Base-by-base conservation (phyloP, 768 basidiomycete genomes). In the Amanita rubescens region DNA sequence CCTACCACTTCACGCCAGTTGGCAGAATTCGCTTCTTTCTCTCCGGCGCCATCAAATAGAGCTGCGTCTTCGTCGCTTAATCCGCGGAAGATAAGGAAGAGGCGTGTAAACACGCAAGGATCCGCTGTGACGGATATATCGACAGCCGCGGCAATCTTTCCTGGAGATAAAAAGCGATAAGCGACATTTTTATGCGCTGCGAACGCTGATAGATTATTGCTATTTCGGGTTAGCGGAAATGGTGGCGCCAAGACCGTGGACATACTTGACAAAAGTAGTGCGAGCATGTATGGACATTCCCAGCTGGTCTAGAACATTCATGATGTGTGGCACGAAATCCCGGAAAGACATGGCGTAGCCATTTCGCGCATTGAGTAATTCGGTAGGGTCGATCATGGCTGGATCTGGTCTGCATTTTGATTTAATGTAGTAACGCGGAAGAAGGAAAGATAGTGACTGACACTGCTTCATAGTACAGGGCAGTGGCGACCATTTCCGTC, bases 21-120 rank as follows among this genome's bases (percentile, higher is more conserved):
- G 60, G 78, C 77, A 9, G 74, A 69, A 57, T 88, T 87, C 27
- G 90, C 90, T 65, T 91, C 90, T 68, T 92, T 92, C 70, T 90
- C 90, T 10, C 90, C 88, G 2, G 88, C 82, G 17, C 80, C 84
- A 5, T 82, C 80, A 64, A 91, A 91, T 37, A 81, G 64, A 17
- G 79, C 79, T 53, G 88, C 70, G 57, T 93, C 90, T 53, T 92
- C 90, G 57, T 92, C 90, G 17, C 76, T 78, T 30, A 93, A 68
- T 0, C 90, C 90, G 22, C 90, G 82, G 71, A 85, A 91, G 67
- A 93, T 90, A 54, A 93, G 77, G 74, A 93, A 93, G 20, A 93
- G 70, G 27, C 90, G 82, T 7, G 87, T 92, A 65, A 90, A 91
- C 54, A 86, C 73, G 62, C 88, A 90, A 20, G 85, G 82, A 49